Evolutionary conservation across 1,284 basidiomycete genomes (phyloP).

Genomic region (Cutaneotrichosporon sp.): DNA sequence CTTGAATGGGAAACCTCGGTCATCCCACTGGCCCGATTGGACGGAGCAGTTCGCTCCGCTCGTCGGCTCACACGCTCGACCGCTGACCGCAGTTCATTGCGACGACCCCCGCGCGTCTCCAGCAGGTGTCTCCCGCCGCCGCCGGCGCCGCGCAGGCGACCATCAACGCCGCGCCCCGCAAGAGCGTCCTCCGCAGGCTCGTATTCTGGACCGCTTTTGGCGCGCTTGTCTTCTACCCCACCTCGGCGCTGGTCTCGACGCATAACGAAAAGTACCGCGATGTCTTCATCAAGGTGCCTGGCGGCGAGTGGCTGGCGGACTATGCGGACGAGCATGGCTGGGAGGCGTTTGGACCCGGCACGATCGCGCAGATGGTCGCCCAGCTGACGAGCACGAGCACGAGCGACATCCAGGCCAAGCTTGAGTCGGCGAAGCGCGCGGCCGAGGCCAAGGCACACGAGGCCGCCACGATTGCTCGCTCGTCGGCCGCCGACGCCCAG

Average conservation of each 20-base stretch:
- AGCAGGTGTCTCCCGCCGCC: constrained; percentile 30
- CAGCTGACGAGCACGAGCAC: constrained; percentile 55
- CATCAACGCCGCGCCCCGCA: constrained; percentile 26
- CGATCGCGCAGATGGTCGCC: constrained; percentile 63
- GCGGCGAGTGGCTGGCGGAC: constrained; percentile 71
- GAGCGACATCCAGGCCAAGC: constrained; percentile 32
- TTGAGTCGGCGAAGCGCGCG: constrained; percentile 33
- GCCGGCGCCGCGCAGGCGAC: constrained; percentile 25
- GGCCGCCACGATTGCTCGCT: constrained; percentile 34
- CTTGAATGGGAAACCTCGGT: background rate
- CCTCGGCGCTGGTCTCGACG: constrained; percentile 53
- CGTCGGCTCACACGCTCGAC: background rate
- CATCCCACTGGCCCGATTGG: background rate
- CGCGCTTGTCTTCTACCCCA: constrained; percentile 54
- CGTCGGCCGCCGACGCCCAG: constrained; percentile 31
- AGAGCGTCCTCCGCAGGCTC: constrained; percentile 45
- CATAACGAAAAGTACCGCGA: constrained; percentile 55
- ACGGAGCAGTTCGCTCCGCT: background rate
- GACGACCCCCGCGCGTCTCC: constrained; percentile 28
- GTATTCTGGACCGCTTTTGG: constrained; percentile 53
- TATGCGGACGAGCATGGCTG: constrained; percentile 74
- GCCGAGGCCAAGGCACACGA: constrained; percentile 54
- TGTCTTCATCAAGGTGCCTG: constrained; percentile 58
- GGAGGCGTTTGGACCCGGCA: constrained; percentile 59
- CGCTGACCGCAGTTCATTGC: constrained; percentile 31